A percentile compares a stretch with the other conserved stretches of the same genome.
Conservation (phyloP, 805 yeast species). For the Candida silvicultrix region DNA sequence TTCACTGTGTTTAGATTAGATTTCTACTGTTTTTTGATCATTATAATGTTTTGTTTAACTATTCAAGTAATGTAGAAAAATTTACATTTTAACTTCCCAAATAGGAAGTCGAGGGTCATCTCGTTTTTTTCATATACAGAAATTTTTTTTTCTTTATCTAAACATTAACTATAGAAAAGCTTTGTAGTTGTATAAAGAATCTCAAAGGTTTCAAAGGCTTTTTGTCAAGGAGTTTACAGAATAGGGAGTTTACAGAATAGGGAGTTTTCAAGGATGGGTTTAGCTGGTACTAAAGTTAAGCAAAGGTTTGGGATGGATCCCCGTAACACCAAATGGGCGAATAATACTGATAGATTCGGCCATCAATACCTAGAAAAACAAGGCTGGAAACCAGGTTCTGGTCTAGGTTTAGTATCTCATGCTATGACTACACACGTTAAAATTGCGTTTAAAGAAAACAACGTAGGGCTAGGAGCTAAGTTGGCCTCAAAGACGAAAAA, state of each 20-base stretch:
- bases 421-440: constrained; percentile 79
- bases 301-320: constrained; percentile 92
- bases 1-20: background rate
- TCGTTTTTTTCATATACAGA: constrained; percentile 2
- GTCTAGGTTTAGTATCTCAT: constrained; percentile 67
- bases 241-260: background rate
- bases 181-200: background rate
- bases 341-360: constrained; percentile 78
- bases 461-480: constrained; percentile 84
- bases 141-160: background rate
- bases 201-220: too few species aligned
- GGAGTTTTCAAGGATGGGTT: constrained; percentile 48
- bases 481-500: constrained; percentile 48
- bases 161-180: background rate
- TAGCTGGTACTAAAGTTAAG: constrained; percentile 73
- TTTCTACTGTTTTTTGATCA: background rate
- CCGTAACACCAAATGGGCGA: constrained; percentile 91
- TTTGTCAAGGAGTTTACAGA: too few species aligned
- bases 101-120: constrained; percentile 1
- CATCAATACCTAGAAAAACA: constrained; percentile 72
- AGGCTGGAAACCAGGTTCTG: constrained; percentile 93
- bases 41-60: background rate
- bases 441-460: constrained; percentile 77
- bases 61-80: background rate
- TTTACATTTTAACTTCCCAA: background rate